phyloP scores from a whole-genome alignment of 2,329 filamentous ascomycete species.

The Rutstroemia sp. region DNA sequence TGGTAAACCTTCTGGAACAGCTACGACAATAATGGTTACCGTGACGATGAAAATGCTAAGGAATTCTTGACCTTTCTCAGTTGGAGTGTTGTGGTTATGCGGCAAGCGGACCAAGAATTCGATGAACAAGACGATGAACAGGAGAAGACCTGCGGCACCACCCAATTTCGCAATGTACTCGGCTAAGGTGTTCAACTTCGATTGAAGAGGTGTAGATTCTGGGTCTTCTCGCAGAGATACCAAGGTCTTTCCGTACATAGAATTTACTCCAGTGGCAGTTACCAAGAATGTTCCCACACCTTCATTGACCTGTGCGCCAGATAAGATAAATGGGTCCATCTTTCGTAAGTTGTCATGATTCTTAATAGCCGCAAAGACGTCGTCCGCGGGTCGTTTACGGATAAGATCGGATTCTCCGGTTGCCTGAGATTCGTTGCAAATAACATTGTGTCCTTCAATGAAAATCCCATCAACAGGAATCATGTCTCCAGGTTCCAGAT shows the following conservation, averaged over 20 bases:
- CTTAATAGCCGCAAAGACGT: slow-evolving; percentile 57
- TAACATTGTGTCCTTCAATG: slow-evolving; percentile 57
- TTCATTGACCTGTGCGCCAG: slow-evolving; percentile 69
- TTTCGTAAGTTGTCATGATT: slow-evolving; percentile 53
- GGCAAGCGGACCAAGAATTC: slow-evolving; percentile 62
- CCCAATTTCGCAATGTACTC: slow-evolving; percentile 75
- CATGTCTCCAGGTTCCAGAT: slow-evolving; percentile 66
- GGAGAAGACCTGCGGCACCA: slow-evolving; percentile 61
- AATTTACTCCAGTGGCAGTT: slow-evolving; percentile 66
- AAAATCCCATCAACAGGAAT: slow-evolving; percentile 67
- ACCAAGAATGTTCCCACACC: slow-evolving; percentile 71
- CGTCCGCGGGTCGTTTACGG: slow-evolving; percentile 57
- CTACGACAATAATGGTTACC: slow-evolving; percentile 62
- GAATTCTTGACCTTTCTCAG: slow-evolving; percentile 54
- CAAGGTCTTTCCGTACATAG: slow-evolving; percentile 69
- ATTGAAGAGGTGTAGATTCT: slow-evolving; percentile 71
- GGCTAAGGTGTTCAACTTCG: slow-evolving; percentile 68
- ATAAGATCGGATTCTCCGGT: slow-evolving; percentile 71
- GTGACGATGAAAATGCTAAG: slow-evolving; percentile 56
- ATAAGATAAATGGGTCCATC: slow-evolving; percentile 74
- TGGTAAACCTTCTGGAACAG: slow-evolving; percentile 59
- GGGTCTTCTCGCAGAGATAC: slow-evolving; percentile 71
- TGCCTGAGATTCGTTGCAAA: slow-evolving; percentile 67
- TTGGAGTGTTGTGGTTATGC: slow-evolving; percentile 37
- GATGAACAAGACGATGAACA: slow-evolving; percentile 76